Evolutionary conservation across 768 basidiomycete genomes (phyloP).

Genomic region (Leccinum sublutescens): DNA sequence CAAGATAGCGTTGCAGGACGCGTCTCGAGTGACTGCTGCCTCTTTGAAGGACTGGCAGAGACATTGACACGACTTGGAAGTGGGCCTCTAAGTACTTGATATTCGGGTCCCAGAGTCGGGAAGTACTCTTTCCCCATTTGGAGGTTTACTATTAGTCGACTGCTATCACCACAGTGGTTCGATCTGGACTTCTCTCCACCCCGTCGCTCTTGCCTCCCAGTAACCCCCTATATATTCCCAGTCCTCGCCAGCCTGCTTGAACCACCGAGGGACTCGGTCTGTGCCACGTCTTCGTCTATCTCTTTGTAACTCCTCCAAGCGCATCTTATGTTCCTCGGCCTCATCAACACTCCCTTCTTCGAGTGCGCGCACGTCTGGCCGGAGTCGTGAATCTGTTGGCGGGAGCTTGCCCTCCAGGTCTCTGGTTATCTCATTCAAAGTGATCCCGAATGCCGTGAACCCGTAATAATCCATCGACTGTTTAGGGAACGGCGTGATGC

Average conservation of each 20-base stretch:
- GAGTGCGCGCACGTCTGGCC: slow-evolving; percentile 80
- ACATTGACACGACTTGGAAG: slow-evolving; percentile 16
- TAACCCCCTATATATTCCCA: slow-evolving; percentile 81
- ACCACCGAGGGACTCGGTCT: slow-evolving; percentile 72
- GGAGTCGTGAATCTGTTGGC: slow-evolving; percentile 76
- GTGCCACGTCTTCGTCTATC: slow-evolving; percentile 60
- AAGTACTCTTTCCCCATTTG: neutral
- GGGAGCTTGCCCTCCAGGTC: slow-evolving; percentile 65
- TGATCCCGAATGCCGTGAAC: slow-evolving; percentile 76
- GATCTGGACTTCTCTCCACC: slow-evolving; percentile 55
- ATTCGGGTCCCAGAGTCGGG: neutral
- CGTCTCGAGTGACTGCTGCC: slow-evolving; percentile 9
- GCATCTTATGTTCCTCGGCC: slow-evolving; percentile 71
- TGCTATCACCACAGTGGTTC: slow-evolving; percentile 56
- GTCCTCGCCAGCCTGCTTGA: slow-evolving; percentile 63
- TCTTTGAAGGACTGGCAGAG: slow-evolving; percentile 20
- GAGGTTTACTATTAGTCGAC: neutral
- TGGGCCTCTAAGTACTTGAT: neutral
- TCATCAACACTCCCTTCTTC: slow-evolving; percentile 71
- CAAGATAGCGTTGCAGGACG: slow-evolving; percentile 33
- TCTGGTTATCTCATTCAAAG: slow-evolving; percentile 75
- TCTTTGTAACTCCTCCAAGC: slow-evolving; percentile 75
- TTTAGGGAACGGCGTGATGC: slow-evolving; percentile 69
- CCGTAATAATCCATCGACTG: slow-evolving; percentile 74
- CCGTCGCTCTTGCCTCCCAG: slow-evolving; percentile 70